Evolutionary conservation across 2,329 filamentous ascomycete species (phyloP), one percentile per base, ranked within the genome.

Genomic region (Neoascochyta sp.): DNA sequence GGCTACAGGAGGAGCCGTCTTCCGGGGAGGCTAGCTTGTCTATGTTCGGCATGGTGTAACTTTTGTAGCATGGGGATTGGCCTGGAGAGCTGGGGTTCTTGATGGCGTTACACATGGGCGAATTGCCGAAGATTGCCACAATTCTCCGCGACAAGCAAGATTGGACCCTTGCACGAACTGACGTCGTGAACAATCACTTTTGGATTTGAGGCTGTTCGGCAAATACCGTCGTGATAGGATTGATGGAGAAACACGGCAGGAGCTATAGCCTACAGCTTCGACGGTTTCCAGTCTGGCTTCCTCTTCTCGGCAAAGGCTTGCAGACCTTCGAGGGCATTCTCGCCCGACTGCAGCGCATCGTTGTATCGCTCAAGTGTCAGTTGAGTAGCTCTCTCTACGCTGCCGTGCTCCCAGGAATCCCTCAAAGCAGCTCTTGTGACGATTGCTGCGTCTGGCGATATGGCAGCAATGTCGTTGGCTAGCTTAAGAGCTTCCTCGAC

Each of bases 241-340:
- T n/a, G n/a, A n/a, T n/a, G n/a, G n/a, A n/a, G n/a, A n/a, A n/a
- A n/a, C n/a, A n/a, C n/a, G n/a, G n/a, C n/a, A n/a, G n/a, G n/a
- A n/a, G n/a, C n/a, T 29, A 11, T 22, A 16, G 22, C 38, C 29
- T 55, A 71, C 35, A 76, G 38, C 49, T 73, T 73, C 1, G 66
- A 69, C 16, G 68, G 63, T 26, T 65, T 65, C 70, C 71, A 75
- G 15, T 64, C 47, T 11, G 72, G 71, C 42, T 64, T 57, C 45
- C 67, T 58, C 59, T 74, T 74, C 49, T 69, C 62, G 19, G 65
- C 64, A 62, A 76, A 78, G 4, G 74, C 73, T 36, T 53, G 60
- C 29, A 75, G 42, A 1, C 72, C 71, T 39, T 73, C 69, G 10
- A 62, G 52, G n/a, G 71, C 56, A 55, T 75, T 75, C 35, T 70